Evolutionary conservation across 768 basidiomycete species (phyloP), one percentile per base, ranked within the genome.

Genomic region (Tylopilus rubrobrunneus): DNA sequence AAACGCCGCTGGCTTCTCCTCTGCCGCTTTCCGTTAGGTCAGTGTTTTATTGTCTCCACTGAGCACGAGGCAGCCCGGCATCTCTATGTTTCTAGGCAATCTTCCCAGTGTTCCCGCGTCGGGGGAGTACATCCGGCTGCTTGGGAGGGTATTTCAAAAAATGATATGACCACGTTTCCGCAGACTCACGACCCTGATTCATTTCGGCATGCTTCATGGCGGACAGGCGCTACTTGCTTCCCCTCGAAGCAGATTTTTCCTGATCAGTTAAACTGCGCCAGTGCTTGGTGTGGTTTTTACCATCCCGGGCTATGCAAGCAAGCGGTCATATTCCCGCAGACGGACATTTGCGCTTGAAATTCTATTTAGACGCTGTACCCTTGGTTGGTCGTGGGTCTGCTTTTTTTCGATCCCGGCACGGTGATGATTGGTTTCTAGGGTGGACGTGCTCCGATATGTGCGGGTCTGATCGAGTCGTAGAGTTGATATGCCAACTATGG

Each of bases 111-210:
- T 50, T 54, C 46, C 33, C 49, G 45, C 23, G 31, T 53, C 45
- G 44, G 49, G 36, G 28, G 34, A 48, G 44, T 43, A 46, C 39
- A 33, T 7, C 36, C 50, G 36, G 49, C 21, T 34, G 39, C 7
- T 28, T 19, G 23, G 29, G 45, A 25, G 33, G n/a, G 39, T 43
- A 50, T 54, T 55, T 56, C 44, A 42, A 53, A 48, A 44, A 33
- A n/a, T 9, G 23, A 37, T 29, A 48, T 43, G 48, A 39, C 27
- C 47, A 42, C 7, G 48, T 53, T 53, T 31, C 45, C 53, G 21
- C 54, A 54, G 34, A 43, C 42, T 8, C 19, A n/a, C 55, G 58
- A 46, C 64, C 66, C 65, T 68, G 64, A 54, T 62, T 68, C 67
- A 67, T 67, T 67, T 67, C 66, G 66, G 66, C 56, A 53, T 54